phyloP scores from a whole-genome alignment of 345 rosid species.

The Hevea brasiliensis region DNA sequence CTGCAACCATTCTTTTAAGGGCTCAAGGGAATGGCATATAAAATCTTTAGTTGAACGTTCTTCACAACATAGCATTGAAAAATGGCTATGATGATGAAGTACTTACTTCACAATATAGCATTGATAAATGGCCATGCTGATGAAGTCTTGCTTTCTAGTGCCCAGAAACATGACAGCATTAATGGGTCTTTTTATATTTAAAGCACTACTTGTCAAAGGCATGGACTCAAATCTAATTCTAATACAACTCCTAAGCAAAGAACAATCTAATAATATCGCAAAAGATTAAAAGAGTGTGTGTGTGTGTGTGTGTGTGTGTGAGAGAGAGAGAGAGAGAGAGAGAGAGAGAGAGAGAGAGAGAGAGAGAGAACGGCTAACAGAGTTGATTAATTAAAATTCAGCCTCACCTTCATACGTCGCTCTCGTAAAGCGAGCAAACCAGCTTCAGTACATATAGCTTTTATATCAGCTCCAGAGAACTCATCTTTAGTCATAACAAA shows the following conservation, averaged over 20 bases:
- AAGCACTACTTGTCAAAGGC: neutral
- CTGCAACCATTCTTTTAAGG: neutral
- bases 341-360: no score
- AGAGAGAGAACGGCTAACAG: neutral
- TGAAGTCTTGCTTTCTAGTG: no score
- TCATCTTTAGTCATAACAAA: constrained; percentile 98
- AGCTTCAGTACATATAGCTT: constrained; percentile 97
- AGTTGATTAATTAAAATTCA: neutral
- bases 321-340: no score
- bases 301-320: no score
- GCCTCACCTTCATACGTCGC: constrained; percentile 90
- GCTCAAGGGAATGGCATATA: neutral
- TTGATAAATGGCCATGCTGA: no score
- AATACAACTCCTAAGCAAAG: neutral
- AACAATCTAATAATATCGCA: neutral
- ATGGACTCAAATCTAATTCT: neutral
- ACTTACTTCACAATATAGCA: no score
- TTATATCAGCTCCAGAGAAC: constrained; percentile 97
- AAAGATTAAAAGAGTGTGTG: no score
- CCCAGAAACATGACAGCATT: neutral
- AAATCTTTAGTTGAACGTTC: neutral
- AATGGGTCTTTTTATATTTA: no score
- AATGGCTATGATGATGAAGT: no score
- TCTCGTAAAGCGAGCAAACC: constrained; percentile 94
- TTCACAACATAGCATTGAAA: neutral